phyloP scores from a whole-genome alignment of 2,329 filamentous ascomycete genomes.

The Elsinoe arachidis region DNA sequence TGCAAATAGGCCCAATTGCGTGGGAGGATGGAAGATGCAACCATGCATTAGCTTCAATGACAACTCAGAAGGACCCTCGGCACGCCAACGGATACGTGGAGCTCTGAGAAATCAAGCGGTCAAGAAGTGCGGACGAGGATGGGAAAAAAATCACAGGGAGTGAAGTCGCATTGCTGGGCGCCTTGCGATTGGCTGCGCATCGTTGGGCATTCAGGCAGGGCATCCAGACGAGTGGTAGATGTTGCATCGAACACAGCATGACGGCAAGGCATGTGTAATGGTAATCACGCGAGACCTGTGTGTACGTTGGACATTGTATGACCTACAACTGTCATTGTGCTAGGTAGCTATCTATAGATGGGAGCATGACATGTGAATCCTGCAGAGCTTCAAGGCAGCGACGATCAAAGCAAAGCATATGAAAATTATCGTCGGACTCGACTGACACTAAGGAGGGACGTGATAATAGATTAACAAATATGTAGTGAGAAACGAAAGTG shows the following conservation, averaged over 20 bases:
- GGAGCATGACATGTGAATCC: neutral
- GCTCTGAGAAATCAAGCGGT: constrained; percentile 7
- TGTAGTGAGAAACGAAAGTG: neutral
- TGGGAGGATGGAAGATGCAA: neutral
- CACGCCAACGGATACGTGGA: constrained; percentile 6
- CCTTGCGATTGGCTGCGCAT: neutral
- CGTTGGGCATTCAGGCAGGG: constrained; percentile 7
- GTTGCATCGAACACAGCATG: neutral
- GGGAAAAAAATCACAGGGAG: constrained; percentile 2
- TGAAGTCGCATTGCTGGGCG: constrained; percentile 6
- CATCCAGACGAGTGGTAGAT: neutral
- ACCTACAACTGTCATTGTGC: too few relatives aligned
- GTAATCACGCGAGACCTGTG: neutral
- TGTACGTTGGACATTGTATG: neutral
- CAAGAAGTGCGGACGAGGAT: neutral
- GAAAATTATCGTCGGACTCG: neutral
- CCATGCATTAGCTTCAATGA: constrained; percentile 6
- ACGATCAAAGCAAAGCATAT: too few relatives aligned
- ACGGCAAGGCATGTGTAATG: neutral
- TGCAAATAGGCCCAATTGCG: neutral
- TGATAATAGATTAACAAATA: neutral
- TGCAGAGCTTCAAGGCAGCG: too few relatives aligned
- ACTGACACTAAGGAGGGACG: neutral
- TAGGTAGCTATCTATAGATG: neutral
- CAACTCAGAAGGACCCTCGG: constrained; percentile 7